phyloP scores from a whole-genome alignment of 176 grass and related monocot genomes.

The Musa itinerans region DNA sequence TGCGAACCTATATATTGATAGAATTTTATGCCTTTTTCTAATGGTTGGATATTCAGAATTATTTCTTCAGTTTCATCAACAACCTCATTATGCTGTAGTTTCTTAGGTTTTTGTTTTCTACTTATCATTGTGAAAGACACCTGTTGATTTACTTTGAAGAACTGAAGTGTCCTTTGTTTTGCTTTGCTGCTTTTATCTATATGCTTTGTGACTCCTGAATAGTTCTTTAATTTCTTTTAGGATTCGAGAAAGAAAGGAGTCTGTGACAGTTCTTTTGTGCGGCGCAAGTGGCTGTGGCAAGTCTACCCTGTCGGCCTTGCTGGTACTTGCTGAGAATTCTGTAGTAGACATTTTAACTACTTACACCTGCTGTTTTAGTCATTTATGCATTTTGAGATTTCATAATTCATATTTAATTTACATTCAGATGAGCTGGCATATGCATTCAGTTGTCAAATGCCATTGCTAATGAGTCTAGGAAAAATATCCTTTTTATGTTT shows the following conservation, averaged over 20 bases:
- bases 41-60: too few species aligned
- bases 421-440: not conserved
- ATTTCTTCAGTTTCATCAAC: too few species aligned
- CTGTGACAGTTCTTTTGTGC: constrained; percentile 21
- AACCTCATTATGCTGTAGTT: too few species aligned
- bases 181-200: not conserved
- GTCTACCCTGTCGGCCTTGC: constrained; percentile 18
- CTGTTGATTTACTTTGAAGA: not conserved
- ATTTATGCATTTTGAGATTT: too few species aligned
- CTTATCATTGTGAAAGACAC: not conserved
- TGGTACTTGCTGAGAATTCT: not conserved
- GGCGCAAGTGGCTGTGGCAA: constrained; percentile 16
- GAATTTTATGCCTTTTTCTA: too few species aligned
- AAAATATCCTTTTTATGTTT: too few species aligned
- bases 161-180: not conserved
- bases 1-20: too few species aligned
- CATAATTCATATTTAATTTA: not conserved
- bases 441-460: too few species aligned
- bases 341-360: not conserved
- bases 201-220: not conserved
- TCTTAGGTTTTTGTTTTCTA: too few species aligned
- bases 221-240: constrained; percentile 9
- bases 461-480: too few species aligned
- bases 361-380: not conserved
- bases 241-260: constrained; percentile 21